phyloP scores from a whole-genome alignment of 208 protist genomes.

The Trypanosoma boissoni region DNA sequence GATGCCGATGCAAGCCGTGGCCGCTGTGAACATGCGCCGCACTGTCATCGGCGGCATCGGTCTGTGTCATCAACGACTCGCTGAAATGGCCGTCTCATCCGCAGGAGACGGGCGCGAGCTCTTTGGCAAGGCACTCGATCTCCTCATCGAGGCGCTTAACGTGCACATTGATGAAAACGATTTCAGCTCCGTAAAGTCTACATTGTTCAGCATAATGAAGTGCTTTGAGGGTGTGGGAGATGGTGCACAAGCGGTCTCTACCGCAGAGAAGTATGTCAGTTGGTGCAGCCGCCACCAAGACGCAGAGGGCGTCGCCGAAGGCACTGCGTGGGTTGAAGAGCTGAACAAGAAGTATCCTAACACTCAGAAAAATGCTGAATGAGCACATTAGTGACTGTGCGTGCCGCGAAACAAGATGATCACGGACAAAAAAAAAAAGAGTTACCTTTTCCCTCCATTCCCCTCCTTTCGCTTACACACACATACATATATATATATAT shows the following conservation, averaged over 20 bases:
- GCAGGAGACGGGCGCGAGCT: constrained; percentile 53
- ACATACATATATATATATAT: no score
- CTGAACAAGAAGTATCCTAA: constrained; percentile 27
- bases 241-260: constrained; percentile 66
- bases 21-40: constrained; percentile 80
- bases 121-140: constrained; percentile 81
- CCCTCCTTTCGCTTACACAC: no score
- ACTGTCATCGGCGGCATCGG: constrained; percentile 76
- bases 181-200: constrained; percentile 68
- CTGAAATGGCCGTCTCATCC: constrained; percentile 24
- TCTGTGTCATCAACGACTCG: constrained; percentile 39
- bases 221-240: constrained; percentile 90
- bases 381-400: no score
- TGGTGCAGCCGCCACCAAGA: constrained; percentile 84
- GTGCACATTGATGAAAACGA: constrained; percentile 86
- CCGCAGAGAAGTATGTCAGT: constrained; percentile 83
- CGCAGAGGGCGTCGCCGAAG: constrained; percentile 50
- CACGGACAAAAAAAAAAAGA: no score
- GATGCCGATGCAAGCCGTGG: constrained; percentile 86
- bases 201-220: constrained; percentile 54
- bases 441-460: no score
- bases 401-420: no score
- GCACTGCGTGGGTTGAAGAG: constrained; percentile 52
- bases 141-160: constrained; percentile 79
- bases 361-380: constrained; percentile 1